These are phyloP conservation scores for Sporothrix globosa DNA, from an alignment of 2,329 filamentous ascomycete species.

Conservation along the genomic window DNA sequence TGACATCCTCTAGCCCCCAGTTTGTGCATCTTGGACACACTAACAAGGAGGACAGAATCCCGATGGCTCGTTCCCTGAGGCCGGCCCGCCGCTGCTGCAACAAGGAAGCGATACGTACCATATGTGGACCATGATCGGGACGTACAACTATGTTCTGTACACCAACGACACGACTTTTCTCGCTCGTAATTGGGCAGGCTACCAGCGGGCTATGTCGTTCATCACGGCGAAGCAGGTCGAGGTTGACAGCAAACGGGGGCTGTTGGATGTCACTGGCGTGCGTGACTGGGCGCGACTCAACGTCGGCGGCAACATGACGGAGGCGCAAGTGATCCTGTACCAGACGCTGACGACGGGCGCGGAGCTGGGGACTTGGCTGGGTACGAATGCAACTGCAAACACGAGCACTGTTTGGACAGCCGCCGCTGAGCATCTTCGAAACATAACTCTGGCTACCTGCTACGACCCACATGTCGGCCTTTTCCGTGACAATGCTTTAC, in stretches of 20 bases:
- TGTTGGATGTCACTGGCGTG: slow-evolving; percentile 54
- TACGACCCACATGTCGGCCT: slow-evolving; percentile 55
- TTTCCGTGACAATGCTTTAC: slow-evolving; percentile 57
- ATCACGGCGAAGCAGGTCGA: slow-evolving; percentile 38
- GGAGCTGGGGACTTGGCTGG: slow-evolving; percentile 53
- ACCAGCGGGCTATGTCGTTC: slow-evolving; percentile 41
- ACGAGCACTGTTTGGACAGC: slow-evolving; percentile 46
- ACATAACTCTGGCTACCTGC: slow-evolving; percentile 52
- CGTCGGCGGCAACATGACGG: slow-evolving; percentile 54
- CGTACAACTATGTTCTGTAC: slow-evolving; percentile 60
- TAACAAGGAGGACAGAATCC: slow-evolving; percentile 38
- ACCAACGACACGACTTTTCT: slow-evolving; percentile 51
- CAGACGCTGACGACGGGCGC: slow-evolving; percentile 58
- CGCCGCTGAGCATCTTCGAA: slow-evolving; percentile 48
- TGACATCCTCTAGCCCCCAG: neutral
- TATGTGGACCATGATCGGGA: slow-evolving; percentile 55
- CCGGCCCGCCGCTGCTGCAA: slow-evolving; percentile 50
- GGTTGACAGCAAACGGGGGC: slow-evolving; percentile 39
- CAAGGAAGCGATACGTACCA: slow-evolving; percentile 43
- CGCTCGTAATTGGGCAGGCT: slow-evolving; percentile 43
- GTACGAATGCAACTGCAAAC: slow-evolving; percentile 42
- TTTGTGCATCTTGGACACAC: neutral
- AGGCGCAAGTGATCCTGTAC: slow-evolving; percentile 58
- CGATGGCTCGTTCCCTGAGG: slow-evolving; percentile 55
- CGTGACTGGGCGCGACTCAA: slow-evolving; percentile 57